Evolutionary conservation across 1,139 yeast species (phyloP), one percentile per base, ranked within the genome.

Genomic region (Maudiozyma humilis): DNA sequence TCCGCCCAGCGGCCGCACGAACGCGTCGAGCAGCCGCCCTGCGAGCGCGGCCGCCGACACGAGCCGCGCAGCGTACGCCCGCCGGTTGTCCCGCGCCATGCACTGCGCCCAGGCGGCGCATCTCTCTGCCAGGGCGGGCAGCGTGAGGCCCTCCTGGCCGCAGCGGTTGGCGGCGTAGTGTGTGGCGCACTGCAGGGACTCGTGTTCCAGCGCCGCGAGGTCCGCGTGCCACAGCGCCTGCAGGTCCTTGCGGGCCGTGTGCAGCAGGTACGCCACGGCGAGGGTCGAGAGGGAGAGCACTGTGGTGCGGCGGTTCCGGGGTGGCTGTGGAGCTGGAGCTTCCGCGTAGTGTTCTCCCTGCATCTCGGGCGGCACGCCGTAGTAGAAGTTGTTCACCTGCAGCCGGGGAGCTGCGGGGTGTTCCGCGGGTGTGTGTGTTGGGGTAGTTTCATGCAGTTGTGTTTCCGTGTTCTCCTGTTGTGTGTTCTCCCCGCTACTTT

Each of bases 71-170:
- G 78, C 73, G 4, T 91, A 93, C n/a, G 88, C 76, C 6, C 76
- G 69, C 35, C 77, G 75, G 13, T 96, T 95, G 54, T 89, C 94
- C 48, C 87, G 71, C 54, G 80, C 78, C 95, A 85, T 88, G 63
- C 98, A 91, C 49, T 72, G 75, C 49, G 78, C 82, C 94, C 95
- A 86, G 35, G 69, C 68, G 29, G 73, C 69, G 62, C 98, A 91
- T 16, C 77, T 71, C n/a, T 67, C 64, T 52, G 83, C 88, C 25
- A 88, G 63, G 0, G 88, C 91, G 1, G 95, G 96, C 0, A 76
- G 81, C 23, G 82, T n/a, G n/a, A n/a, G 62, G 30, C 59, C 60
- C 10, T 66, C 69, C 1, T 75, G 76, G 8, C 74, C 67, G 48
- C 98, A 91, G 54, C 81, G 76, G 63, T 91, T 89, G 32, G 81